Conservation (phyloP, 2,329 filamentous ascomycete genomes). For the Fusarium agapanthi region DNA sequence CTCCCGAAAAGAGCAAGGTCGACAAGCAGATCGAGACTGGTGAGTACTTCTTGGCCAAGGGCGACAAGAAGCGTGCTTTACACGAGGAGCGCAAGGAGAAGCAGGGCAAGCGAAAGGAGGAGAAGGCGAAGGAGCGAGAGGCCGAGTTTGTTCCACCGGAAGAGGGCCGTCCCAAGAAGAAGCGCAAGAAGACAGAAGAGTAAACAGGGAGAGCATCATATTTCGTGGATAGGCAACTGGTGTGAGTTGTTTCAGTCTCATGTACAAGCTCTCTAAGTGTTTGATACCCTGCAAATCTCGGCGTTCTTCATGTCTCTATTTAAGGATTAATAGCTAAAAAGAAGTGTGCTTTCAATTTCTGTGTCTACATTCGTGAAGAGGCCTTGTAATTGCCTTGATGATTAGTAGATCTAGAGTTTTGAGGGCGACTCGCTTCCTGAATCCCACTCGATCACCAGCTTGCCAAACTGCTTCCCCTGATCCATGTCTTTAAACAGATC, state of each 20-base stretch:
- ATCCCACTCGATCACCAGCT: conserved; percentile 82
- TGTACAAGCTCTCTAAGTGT: conserved; percentile 38
- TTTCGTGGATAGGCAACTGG: conserved; percentile 28
- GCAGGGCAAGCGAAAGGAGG: conserved; percentile 86
- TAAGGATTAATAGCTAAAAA: conserved; percentile 18
- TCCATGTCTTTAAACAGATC: conserved; percentile 89
- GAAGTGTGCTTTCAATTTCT: conserved; percentile 2
- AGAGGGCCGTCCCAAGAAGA: conserved; percentile 74
- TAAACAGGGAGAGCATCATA: conserved; percentile 30
- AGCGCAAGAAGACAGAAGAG: conserved; percentile 64
- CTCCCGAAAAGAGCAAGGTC: conserved; percentile 98
- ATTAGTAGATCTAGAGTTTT: conserved; percentile 49
- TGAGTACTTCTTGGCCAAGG: conserved; percentile 94
- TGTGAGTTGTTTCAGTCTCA: conserved; percentile 28
- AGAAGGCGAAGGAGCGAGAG: conserved; percentile 85
- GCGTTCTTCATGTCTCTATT: conserved; percentile 37
- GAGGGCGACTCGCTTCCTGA: conserved; percentile 44
- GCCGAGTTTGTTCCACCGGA: conserved; percentile 88
- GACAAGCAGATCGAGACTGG: conserved; percentile 97
- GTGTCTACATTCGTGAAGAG: not conserved
- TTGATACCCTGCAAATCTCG: conserved; percentile 43
- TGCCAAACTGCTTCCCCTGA: conserved; percentile 86
- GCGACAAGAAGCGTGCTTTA: conserved; percentile 85
- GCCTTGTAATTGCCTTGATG: not conserved
- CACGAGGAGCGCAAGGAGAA: conserved; percentile 84